These are phyloP conservation scores for Hygrophorus pudorinus DNA, from an alignment of 768 basidiomycete genomes.

Conservation along the genomic window DNA sequence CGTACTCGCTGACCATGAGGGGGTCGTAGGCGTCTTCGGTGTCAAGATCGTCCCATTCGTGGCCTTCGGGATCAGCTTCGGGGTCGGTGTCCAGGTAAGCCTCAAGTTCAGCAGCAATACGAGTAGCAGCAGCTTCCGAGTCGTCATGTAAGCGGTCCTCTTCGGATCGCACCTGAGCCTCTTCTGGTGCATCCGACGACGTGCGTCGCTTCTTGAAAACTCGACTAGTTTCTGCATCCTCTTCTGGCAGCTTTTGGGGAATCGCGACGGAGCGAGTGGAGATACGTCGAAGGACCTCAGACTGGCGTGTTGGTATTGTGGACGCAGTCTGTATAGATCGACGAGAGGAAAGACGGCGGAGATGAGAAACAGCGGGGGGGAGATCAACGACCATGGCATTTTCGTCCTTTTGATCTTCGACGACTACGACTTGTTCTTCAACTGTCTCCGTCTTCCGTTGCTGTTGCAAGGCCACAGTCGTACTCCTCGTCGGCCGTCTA, in stretches of 20 bases:
- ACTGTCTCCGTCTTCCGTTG: slow-evolving; percentile 13
- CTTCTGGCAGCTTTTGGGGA: slow-evolving; percentile 25
- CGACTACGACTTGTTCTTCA: slow-evolving; percentile 21
- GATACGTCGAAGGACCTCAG: slow-evolving; percentile 14
- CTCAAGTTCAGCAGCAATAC: slow-evolving; percentile 41
- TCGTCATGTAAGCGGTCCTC: slow-evolving; percentile 24
- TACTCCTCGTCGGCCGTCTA: slow-evolving; percentile 26
- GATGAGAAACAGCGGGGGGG: slow-evolving; percentile 28
- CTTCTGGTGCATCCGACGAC: slow-evolving; percentile 55
- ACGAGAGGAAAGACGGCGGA: slow-evolving; percentile 22
- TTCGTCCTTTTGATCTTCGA: slow-evolving; percentile 26
- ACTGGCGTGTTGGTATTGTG: slow-evolving; percentile 4
- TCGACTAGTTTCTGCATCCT: slow-evolving; percentile 49
- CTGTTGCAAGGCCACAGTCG: slow-evolving; percentile 14
- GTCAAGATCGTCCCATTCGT: slow-evolving; percentile 85
- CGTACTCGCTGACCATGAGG: slow-evolving; percentile 95
- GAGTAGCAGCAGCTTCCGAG: slow-evolving; percentile 31
- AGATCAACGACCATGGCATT: slow-evolving; percentile 47
- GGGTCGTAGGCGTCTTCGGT: slow-evolving; percentile 90
- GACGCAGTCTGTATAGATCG: slow-evolving; percentile 16
- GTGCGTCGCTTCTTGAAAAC: slow-evolving; percentile 65
- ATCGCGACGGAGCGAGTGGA: slow-evolving; percentile 9
- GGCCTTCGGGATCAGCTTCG: slow-evolving; percentile 59
- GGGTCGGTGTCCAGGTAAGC: slow-evolving; percentile 34
- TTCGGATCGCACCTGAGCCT: slow-evolving; percentile 24